A percentile compares a stretch with the other conserved stretches of the same genome.
phyloP scores from a whole-genome alignment of 1,284 basidiomycete genomes.

The Sutorius eximius region DNA sequence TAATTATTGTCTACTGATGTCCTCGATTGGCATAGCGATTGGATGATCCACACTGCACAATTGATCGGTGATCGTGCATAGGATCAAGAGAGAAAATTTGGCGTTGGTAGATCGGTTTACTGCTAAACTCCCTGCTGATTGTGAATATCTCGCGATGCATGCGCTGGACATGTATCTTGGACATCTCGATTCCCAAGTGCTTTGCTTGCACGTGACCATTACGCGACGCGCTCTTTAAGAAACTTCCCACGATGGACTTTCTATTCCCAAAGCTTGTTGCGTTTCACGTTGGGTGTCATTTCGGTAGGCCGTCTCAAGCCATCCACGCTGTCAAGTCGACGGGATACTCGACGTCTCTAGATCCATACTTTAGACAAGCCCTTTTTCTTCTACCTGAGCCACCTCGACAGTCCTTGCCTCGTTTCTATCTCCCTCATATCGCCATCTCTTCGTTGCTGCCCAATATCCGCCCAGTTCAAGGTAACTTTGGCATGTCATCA shows the following conservation, averaged over 20 bases:
- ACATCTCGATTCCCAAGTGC: constrained; percentile 7
- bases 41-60: background rate
- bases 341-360: constrained; percentile 5
- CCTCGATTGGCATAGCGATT: background rate
- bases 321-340: constrained; percentile 13
- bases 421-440: constrained; percentile 30
- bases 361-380: constrained; percentile 15
- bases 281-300: constrained; percentile 33
- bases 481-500: constrained; percentile 9
- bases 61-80: background rate
- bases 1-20: background rate
- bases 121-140: too few relatives aligned
- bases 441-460: constrained; percentile 18
- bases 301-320: constrained; percentile 15
- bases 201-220: constrained; percentile 36
- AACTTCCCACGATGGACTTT: constrained; percentile 29
- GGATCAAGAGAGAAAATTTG: background rate
- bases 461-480: constrained; percentile 19
- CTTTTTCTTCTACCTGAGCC: constrained; percentile 19
- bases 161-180: too few relatives aligned
- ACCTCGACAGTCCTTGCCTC: constrained; percentile 19
- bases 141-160: background rate
- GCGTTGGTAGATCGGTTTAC: background rate
- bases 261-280: constrained; percentile 26
- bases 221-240: constrained; percentile 38